phyloP scores from a whole-genome alignment of 2,329 filamentous ascomycete genomes.

The Kalmusia sp. region DNA sequence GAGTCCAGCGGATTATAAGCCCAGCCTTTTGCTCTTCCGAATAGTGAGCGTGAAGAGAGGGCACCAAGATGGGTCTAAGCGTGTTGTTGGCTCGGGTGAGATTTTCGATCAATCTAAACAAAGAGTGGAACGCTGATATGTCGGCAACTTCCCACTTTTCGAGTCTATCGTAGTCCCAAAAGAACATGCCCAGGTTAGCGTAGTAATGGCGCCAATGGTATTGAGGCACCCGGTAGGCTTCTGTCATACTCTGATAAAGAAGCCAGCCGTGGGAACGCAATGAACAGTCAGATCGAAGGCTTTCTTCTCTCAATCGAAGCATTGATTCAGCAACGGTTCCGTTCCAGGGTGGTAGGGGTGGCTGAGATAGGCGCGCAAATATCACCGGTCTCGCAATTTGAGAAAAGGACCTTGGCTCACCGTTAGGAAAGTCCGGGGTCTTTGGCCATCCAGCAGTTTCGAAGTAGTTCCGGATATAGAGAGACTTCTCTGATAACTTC shows the following conservation, averaged over 20 bases:
- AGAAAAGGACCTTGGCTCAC: no score
- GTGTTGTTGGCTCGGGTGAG: neutral
- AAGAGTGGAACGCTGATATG: neutral
- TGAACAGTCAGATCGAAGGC: neutral
- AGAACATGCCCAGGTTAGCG: slow-evolving; percentile 13
- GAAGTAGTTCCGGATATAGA: neutral
- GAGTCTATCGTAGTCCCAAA: slow-evolving; percentile 17
- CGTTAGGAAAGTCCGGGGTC: neutral
- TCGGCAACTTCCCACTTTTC: slow-evolving; percentile 2
- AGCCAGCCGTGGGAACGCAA: neutral
- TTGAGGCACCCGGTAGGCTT: neutral
- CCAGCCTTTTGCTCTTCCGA: neutral
- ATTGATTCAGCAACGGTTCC: neutral
- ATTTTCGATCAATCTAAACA: neutral
- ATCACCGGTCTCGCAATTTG: neutral
- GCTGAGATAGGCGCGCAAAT: neutral
- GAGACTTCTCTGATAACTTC: slow-evolving; percentile 2
- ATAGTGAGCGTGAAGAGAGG: neutral
- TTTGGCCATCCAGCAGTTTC: no score
- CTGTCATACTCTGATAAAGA: neutral
- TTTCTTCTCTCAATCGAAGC: neutral
- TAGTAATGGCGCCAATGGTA: slow-evolving; percentile 1
- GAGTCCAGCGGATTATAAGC: slow-evolving; percentile 8
- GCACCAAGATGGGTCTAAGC: neutral
- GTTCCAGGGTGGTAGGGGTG: neutral